A percentile compares a stretch with the other conserved stretches of the same genome.
phyloP scores from a whole-genome alignment of 208 protist species.

The Leishmania tarentolae region DNA sequence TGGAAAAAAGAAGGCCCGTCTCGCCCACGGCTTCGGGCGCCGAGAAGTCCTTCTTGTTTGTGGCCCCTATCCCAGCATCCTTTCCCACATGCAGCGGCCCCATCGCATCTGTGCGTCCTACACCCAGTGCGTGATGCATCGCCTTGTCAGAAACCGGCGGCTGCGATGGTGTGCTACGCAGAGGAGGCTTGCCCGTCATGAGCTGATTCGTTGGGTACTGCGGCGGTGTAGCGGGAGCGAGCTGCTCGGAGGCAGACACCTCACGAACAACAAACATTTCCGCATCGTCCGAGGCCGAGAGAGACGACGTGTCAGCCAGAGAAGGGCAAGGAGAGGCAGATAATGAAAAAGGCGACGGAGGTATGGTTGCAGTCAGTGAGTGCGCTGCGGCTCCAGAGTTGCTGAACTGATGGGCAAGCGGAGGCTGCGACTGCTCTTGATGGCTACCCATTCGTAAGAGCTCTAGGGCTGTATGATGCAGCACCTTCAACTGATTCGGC shows the following conservation, averaged over 20 bases:
- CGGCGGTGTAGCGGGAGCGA: conserved; percentile 4
- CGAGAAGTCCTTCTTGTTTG: not conserved
- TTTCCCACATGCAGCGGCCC: not conserved
- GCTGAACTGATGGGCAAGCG: conserved; percentile 1
- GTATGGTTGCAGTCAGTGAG: not conserved
- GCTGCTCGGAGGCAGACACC: conserved; percentile 10
- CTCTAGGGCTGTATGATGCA: conserved; percentile 23
- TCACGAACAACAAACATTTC: conserved; percentile 22
- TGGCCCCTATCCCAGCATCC: not conserved
- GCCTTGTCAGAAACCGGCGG: not conserved
- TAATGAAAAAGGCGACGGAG: not conserved
- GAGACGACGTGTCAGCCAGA: not conserved
- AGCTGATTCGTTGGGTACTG: conserved; percentile 8
- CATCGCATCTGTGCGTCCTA: not conserved
- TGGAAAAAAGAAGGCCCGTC: not conserved
- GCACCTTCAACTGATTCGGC: not conserved
- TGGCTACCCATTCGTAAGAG: conserved; percentile 4
- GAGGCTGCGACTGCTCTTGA: not conserved
- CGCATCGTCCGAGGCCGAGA: conserved; percentile 8
- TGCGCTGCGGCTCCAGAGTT: not conserved
- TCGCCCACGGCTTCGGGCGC: not conserved
- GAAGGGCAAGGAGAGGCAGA: not conserved
- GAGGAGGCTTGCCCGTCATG: conserved; percentile 7
- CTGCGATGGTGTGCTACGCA: not conserved
- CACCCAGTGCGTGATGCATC: not conserved